Conservation (phyloP, 345 rosid genomes). For the Aegle marmelos region DNA sequence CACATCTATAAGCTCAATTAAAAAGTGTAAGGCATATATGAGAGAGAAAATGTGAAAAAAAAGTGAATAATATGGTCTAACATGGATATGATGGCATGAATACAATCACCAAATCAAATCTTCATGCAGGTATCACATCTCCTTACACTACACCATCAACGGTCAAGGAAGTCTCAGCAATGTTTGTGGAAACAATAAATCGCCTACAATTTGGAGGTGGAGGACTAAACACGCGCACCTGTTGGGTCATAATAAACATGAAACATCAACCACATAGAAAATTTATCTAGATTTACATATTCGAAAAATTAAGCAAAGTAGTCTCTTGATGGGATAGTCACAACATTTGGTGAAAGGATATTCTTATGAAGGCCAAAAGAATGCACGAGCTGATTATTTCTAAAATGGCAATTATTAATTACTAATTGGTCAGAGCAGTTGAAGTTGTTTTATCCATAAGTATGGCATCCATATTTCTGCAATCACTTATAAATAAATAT, state of each 20-base stretch:
- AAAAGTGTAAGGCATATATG: not conserved
- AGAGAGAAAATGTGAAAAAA: conserved; percentile 1
- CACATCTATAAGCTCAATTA: not conserved
- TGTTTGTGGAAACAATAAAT: conserved; percentile 90
- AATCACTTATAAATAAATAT: not conserved
- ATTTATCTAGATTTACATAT: not conserved
- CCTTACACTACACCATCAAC: conserved; percentile 99
- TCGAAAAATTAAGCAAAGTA: not conserved
- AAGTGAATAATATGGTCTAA: not conserved
- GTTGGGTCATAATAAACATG: conserved; percentile 27
- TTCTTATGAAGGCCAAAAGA: not conserved
- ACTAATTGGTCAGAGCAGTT: not conserved
- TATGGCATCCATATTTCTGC: not conserved
- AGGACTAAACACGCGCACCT: conserved; percentile 94
- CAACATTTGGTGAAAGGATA: not conserved
- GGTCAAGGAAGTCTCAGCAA: conserved; percentile 97
- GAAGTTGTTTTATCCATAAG: not conserved
- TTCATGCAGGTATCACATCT: conserved; percentile 25
- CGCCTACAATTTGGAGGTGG: conserved; percentile 95
- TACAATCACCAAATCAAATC: conserved; percentile 16
- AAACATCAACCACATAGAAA: conserved; percentile 14
- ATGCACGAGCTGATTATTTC: not conserved
- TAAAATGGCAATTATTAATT: not conserved
- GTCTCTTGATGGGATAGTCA: not conserved
- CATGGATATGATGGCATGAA: conserved; percentile 4